These are phyloP conservation scores for Saccharomycopsis schoenii DNA, from an alignment of 805 yeast species.

Conservation along the genomic window DNA sequence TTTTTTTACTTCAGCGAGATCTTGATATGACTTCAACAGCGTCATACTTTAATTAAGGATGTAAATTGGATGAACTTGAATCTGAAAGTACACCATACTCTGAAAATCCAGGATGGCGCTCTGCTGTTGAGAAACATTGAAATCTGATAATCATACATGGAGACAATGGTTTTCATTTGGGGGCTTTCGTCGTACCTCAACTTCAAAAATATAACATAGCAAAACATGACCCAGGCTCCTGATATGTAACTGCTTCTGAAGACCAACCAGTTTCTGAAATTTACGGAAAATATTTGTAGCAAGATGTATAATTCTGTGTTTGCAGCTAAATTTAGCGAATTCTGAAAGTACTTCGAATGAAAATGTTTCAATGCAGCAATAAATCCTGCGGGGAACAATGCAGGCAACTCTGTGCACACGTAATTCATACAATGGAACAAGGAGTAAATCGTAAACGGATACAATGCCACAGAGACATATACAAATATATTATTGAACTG, in stretches of 20 bases:
- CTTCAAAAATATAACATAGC: slow-evolving; percentile 47
- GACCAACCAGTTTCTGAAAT: slow-evolving; percentile 33
- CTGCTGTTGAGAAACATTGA: slow-evolving; percentile 28
- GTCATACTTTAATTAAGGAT: not conserved
- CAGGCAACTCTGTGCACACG: slow-evolving; percentile 33
- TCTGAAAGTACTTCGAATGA: slow-evolving; percentile 32
- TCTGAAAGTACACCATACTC: slow-evolving; percentile 9
- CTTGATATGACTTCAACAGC: not conserved
- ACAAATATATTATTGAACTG: slow-evolving; percentile 34
- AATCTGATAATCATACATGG: slow-evolving; percentile 35
- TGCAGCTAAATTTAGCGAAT: slow-evolving; percentile 35
- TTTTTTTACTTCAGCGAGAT: not conserved
- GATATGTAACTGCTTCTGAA: slow-evolving; percentile 21
- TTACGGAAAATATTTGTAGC: slow-evolving; percentile 30
- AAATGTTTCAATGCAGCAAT: slow-evolving; percentile 27
- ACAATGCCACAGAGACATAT: slow-evolving; percentile 38
- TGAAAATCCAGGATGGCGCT: slow-evolving; percentile 27
- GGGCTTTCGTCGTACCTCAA: slow-evolving; percentile 48
- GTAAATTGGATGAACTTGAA: slow-evolving; percentile 3
- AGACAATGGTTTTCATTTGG: slow-evolving; percentile 41
- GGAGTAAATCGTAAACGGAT: slow-evolving; percentile 56
- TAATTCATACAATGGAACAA: slow-evolving; percentile 56
- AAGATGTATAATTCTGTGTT: slow-evolving; percentile 37
- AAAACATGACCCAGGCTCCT: slow-evolving; percentile 24
- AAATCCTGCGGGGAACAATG: slow-evolving; percentile 7